Conservation (phyloP, 495 filamentous ascomycete genomes). For the Penicillium fimorum region DNA sequence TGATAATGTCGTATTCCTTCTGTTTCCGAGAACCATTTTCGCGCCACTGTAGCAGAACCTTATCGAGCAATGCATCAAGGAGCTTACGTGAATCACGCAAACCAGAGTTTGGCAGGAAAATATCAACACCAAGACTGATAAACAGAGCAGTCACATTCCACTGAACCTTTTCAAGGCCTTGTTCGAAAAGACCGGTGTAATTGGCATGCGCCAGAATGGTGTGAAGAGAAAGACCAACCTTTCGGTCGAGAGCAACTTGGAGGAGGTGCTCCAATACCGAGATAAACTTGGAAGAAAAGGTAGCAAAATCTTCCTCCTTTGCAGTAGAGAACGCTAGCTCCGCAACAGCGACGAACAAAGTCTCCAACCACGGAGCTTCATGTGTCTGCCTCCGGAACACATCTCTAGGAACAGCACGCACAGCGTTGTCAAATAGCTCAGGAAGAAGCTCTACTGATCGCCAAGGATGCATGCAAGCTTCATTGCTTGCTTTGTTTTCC, state of each 20-base stretch:
- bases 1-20: slow-evolving; percentile 33
- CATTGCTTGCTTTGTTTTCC: slow-evolving; percentile 4
- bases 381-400: slow-evolving; percentile 54
- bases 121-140: slow-evolving; percentile 64
- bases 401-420: slow-evolving; percentile 52
- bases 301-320: slow-evolving; percentile 33
- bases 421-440: slow-evolving; percentile 46
- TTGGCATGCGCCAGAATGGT: slow-evolving; percentile 45
- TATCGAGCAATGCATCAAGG: slow-evolving; percentile 42
- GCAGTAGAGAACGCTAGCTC: slow-evolving; percentile 43
- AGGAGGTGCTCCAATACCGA: slow-evolving; percentile 41
- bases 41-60: slow-evolving; percentile 41
- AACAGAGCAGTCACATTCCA: slow-evolving; percentile 63
- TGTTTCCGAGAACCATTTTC: slow-evolving; percentile 10
- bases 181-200: slow-evolving; percentile 44
- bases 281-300: slow-evolving; percentile 37
- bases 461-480: slow-evolving; percentile 27
- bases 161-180: slow-evolving; percentile 42
- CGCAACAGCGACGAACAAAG: slow-evolving; percentile 57
- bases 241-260: slow-evolving; percentile 40
- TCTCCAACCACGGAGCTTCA: slow-evolving; percentile 66
- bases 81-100: slow-evolving; percentile 40
- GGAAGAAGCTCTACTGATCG: slow-evolving; percentile 30
- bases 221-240: slow-evolving; percentile 44
- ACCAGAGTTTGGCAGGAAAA: slow-evolving; percentile 60